Evolutionary conservation across 768 basidiomycete genomes (phyloP).

Genomic region (Lepiota venenata): DNA sequence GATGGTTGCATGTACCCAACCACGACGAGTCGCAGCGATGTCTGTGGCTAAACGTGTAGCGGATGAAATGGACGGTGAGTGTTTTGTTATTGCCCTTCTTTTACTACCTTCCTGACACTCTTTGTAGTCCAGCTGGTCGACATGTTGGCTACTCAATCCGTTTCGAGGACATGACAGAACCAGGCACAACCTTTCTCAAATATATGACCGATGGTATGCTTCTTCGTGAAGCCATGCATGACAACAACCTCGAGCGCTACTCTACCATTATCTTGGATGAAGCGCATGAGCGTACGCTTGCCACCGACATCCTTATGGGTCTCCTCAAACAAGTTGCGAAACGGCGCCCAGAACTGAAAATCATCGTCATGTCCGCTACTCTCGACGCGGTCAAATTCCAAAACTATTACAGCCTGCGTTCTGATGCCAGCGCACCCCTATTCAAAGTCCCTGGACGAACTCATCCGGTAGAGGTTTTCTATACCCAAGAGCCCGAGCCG

Average conservation of each 20-base stretch:
- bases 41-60: conserved; percentile 98
- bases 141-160: conserved; percentile 98
- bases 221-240: conserved; percentile 97
- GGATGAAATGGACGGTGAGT: conserved; percentile 96
- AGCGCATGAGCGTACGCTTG: conserved; percentile 96
- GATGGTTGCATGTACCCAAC: conserved; percentile 95
- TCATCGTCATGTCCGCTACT: conserved; percentile 98
- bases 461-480: conserved; percentile 95
- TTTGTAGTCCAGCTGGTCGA: conserved; percentile 75
- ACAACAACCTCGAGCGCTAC: conserved; percentile 83
- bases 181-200: conserved; percentile 91
- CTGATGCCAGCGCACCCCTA: conserved; percentile 56
- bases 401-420: conserved; percentile 74
- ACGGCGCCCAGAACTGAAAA: conserved; percentile 84
- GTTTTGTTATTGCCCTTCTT: neutral
- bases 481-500: conserved; percentile 87
- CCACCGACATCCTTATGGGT: conserved; percentile 99
- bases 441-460: conserved; percentile 93
- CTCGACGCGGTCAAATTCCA: conserved; percentile 97
- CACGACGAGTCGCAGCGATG: conserved; percentile 95
- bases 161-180: conserved; percentile 95
- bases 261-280: conserved; percentile 99
- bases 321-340: conserved; percentile 83
- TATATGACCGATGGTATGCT: conserved; percentile 99
- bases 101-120: neutral